Conservation (phyloP, 768 basidiomycete genomes). For the Nidularia sp. region DNA sequence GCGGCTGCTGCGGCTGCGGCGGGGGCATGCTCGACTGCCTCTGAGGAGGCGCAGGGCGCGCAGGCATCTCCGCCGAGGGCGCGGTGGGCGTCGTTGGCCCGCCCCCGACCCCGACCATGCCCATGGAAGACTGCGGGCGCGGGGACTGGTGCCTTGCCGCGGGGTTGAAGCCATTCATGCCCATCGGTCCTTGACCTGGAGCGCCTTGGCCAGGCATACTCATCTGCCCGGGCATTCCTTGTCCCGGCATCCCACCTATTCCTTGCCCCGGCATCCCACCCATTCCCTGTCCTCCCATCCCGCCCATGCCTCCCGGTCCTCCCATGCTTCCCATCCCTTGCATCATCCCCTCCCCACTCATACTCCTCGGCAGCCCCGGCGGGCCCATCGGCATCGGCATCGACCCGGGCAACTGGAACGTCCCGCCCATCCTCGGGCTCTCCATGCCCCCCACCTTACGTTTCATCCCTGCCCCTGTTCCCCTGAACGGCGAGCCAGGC, state of each 20-base stretch:
- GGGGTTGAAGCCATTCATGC: conserved; percentile 1
- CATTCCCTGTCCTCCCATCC: conserved; percentile 3
- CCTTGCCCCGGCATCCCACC: conserved; percentile 3
- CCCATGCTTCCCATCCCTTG: too few species aligned
- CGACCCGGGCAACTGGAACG: background rate
- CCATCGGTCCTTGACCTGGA: too few species aligned
- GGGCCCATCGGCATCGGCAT: conserved; percentile 4
- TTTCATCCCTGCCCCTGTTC: conserved; percentile 14
- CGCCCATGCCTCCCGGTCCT: conserved; percentile 8
- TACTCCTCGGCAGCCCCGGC: conserved; percentile 7
- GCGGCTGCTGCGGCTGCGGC: background rate
- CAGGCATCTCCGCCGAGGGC: conserved; percentile 5
- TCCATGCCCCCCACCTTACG: conserved; percentile 18
- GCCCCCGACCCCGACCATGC: conserved; percentile 9
- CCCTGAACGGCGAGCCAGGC: conserved; percentile 22
- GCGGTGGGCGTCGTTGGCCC: conserved; percentile 1
- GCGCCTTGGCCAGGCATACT: too few species aligned
- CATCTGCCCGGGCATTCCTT: conserved; percentile 7
- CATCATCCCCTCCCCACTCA: conserved; percentile 5
- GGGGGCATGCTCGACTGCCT: background rate
- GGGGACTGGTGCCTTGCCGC: conserved; percentile 5
- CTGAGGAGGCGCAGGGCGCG: too few species aligned
- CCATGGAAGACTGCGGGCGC: conserved; percentile 12
- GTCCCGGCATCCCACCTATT: conserved; percentile 2
- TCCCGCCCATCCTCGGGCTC: conserved; percentile 12